phyloP scores from a whole-genome alignment of 768 basidiomycete species.

The Suillus placidus region DNA sequence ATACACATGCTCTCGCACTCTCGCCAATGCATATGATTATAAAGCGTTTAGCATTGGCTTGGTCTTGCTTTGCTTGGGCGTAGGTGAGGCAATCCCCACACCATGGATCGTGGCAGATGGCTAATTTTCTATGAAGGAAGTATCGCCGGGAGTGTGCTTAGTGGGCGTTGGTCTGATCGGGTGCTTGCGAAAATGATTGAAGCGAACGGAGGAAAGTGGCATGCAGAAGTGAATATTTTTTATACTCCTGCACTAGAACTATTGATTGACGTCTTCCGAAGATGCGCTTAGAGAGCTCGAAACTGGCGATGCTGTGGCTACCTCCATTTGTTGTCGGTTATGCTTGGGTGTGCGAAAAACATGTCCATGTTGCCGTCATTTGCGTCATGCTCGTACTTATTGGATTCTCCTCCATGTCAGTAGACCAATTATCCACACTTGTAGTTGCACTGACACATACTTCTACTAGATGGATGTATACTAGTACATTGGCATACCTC shows the following conservation, averaged over 20 bases:
- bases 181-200: conserved; percentile 44
- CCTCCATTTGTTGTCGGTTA: conserved; percentile 68
- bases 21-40: conserved; percentile 64
- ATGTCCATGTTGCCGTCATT: conserved; percentile 64
- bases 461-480: conserved; percentile 57
- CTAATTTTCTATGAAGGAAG: conserved; percentile 38
- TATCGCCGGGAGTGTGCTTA: conserved; percentile 54
- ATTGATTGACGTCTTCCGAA: conserved; percentile 27
- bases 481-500: conserved; percentile 77
- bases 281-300: conserved; percentile 75
- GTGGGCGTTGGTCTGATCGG: conserved; percentile 61
- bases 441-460: conserved; percentile 6
- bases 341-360: conserved; percentile 73
- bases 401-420: conserved; percentile 78
- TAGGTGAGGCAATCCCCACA: conserved; percentile 43
- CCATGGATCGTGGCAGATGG: background rate
- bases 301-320: conserved; percentile 51
- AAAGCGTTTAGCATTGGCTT: conserved; percentile 72
- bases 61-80: conserved; percentile 73
- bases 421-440: conserved; percentile 5
- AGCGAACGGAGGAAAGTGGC: conserved; percentile 47
- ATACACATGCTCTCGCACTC: conserved; percentile 75
- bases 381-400: conserved; percentile 72
- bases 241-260: background rate
- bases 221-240: conserved; percentile 60